Conservation (phyloP, 495 filamentous ascomycete species). For the Jackrogersella multiformis region DNA sequence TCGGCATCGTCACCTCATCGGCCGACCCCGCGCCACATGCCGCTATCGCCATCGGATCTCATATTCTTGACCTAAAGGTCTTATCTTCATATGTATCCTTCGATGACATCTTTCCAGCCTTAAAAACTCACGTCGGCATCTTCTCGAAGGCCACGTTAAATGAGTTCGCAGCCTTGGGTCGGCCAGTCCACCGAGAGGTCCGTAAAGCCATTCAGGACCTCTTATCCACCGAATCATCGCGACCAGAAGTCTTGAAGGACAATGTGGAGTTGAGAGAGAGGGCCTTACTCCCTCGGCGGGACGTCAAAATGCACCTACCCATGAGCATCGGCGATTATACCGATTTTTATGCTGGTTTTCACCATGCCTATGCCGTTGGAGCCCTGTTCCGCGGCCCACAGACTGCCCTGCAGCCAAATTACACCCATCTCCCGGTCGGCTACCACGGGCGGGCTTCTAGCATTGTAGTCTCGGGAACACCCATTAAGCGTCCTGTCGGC, state of each 20-base stretch:
- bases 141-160: conserved; percentile 80
- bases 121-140: conserved; percentile 66
- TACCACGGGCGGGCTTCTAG: conserved; percentile 88
- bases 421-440: conserved; percentile 87
- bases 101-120: conserved; percentile 61
- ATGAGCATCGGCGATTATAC: conserved; percentile 95
- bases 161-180: conserved; percentile 80
- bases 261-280: conserved; percentile 44
- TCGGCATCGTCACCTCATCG: conserved; percentile 81
- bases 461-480: conserved; percentile 78
- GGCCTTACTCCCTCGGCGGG: conserved; percentile 60
- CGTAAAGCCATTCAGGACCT: conserved; percentile 78
- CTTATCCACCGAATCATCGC: conserved; percentile 63
- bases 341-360: conserved; percentile 93
- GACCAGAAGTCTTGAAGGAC: conserved; percentile 47
- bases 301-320: conserved; percentile 78
- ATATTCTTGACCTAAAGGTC: conserved; percentile 77
- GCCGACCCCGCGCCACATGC: conserved; percentile 64
- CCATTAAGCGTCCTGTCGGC: conserved; percentile 79
- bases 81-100: conserved; percentile 70
- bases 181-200: conserved; percentile 74
- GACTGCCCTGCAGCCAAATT: conserved; percentile 88
- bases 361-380: conserved; percentile 87
- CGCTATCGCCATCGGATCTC: conserved; percentile 81
- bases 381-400: conserved; percentile 82